Evolutionary conservation across 163 green algal species (phyloP), one percentile per base, ranked within the genome.

Genomic region (Prototheca cutis): DNA sequence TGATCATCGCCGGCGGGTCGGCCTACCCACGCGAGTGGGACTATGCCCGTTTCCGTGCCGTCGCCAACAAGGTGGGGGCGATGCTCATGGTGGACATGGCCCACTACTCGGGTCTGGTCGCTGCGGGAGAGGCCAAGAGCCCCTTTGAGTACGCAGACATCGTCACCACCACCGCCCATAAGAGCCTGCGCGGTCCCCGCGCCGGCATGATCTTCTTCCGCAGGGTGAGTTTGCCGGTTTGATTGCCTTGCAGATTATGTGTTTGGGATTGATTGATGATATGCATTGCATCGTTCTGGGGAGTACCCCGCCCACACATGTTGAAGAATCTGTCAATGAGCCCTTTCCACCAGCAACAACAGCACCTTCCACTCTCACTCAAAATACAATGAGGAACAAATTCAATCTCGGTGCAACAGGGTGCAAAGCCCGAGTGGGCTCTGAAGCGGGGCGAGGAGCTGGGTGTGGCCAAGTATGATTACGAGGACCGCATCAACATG

Each of bases 171-270:
- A 94, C 86, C 40, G 92, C 86, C 28, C 86, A 94, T 78, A 94
- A 94, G 77, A 83, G 66, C 31, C 75, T 94, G 55, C 66, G 86
- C n/a, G 86, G 86, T 19, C 86, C 86, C 0, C 78, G 86, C 21
- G 75, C 80, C 28, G 86, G 86, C 68, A 92, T 94, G 81, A 94
- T 94, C 60, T 94, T 94, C 76, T 93, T 80, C 68, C 75, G 86
- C 45, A 75, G 67, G 66, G 77, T 80, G 39, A 67, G n/a, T n/a
- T n/a, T n/a, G n/a, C n/a, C n/a, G n/a, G n/a, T n/a, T n/a, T n/a
- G n/a, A n/a, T n/a, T n/a, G n/a, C n/a, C n/a, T n/a, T n/a, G n/a
- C n/a, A n/a, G n/a, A n/a, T n/a, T n/a, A n/a, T n/a, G n/a, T n/a
- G n/a, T n/a, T n/a, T n/a, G n/a, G n/a, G n/a, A n/a, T n/a, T n/a